Evolutionary conservation across 805 yeast species (phyloP), one percentile per base, ranked within the genome.

Genomic region (Wickerhamomyces queroliae): DNA sequence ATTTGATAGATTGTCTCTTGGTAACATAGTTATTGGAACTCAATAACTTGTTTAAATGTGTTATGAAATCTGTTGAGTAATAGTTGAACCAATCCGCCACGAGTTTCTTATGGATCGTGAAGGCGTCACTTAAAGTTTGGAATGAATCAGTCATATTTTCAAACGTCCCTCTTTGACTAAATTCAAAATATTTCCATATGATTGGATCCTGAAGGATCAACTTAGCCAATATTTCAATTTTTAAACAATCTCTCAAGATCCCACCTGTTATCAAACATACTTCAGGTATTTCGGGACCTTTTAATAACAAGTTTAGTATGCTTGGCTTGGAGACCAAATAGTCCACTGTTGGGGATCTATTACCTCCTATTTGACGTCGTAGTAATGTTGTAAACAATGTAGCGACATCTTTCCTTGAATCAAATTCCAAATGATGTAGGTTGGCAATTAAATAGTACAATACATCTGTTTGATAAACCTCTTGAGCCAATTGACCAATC

Each of bases 111-210:
- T 88, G 95, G 4, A 66, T 53, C 0, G 89, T 78, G 35, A 93
- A 66, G 27, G 85, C 64, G 44, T 81, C 91, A 49, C 68, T 74
- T 51, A 84, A 64, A 1, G 95, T 86, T 39, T 82, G 78, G 61
- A 91, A 85, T 1, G 95, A 78, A 56, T 89, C 96, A 0, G 96
- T 86, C 41, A 95, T 88, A 18, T 85, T 77, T 62, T 93, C 98
- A 64, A 93, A 93, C 22, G 83, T 78, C 5, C 81, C 82, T 28
- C 74, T 68, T 49, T 80, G 82, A 29, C 86, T 85, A 58, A 84
- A 87, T 33, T 74, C 77, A 61, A 93, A 91, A 52, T 79, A 82
- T 45, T 77, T 76, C 98, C 98, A 93, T 46, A 91, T 70, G 19
- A 67, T 64, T 16, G 76, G 72, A 46, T 79, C 79, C 32, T 69